Percentiles rank a stretch among this genome's conserved stretches.
Evolutionary conservation across 163 green algal genomes (phyloP).

Genomic region (Coccomyxa subellipsoidea): DNA sequence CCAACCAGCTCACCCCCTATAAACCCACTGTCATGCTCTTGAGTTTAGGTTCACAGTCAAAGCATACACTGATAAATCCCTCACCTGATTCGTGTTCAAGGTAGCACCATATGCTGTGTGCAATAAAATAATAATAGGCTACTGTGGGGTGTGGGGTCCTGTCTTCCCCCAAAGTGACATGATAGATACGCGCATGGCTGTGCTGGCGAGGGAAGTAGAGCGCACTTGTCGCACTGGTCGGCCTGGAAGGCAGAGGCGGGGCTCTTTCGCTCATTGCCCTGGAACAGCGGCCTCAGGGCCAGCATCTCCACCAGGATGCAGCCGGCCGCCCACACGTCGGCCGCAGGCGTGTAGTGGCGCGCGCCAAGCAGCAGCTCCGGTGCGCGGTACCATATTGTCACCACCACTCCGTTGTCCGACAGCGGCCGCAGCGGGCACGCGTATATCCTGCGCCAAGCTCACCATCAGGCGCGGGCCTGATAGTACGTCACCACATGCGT

Average conservation of each 20-base stretch:
- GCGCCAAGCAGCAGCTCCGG: constrained; percentile 93
- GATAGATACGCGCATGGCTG: too few species aligned
- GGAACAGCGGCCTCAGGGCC: constrained; percentile 83
- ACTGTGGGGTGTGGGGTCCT: not conserved
- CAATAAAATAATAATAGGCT: too few species aligned
- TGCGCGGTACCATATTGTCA: constrained; percentile 95
- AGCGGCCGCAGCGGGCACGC: constrained; percentile 61
- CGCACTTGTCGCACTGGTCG: constrained; percentile 60
- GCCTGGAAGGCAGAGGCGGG: constrained; percentile 63
- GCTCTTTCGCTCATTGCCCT: constrained; percentile 67
- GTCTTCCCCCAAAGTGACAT: not conserved
- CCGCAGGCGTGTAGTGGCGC: constrained; percentile 88
- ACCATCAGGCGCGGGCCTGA: not conserved
- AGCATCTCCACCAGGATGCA: constrained; percentile 99
- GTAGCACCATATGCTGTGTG: too few species aligned
- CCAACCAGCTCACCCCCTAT: too few species aligned
- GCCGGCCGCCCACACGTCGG: constrained; percentile 95
- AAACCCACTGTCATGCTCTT: too few species aligned
- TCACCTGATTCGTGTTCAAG: too few species aligned
- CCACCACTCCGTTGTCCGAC: constrained; percentile 82
- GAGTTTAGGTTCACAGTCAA: too few species aligned
- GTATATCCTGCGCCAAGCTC: constrained; percentile 51
- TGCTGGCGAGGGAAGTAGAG: not conserved
- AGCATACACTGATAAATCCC: too few species aligned
- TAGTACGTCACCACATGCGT: too few species aligned